Conservation (phyloP, 768 basidiomycete genomes). For the Macrolepiota dolichaula region DNA sequence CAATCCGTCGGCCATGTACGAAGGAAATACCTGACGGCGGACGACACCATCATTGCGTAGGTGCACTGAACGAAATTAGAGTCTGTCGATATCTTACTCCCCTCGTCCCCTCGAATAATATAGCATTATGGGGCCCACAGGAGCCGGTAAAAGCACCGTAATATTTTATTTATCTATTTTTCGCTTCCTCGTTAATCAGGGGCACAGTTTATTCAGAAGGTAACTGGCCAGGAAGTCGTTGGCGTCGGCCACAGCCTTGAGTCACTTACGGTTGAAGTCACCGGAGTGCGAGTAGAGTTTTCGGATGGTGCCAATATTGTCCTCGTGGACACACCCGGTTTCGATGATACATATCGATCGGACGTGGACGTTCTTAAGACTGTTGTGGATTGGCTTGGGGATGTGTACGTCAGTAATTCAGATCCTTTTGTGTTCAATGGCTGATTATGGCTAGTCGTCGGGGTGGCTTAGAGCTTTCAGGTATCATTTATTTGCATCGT, state of each 20-base stretch:
- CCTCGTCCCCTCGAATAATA: too few relatives aligned
- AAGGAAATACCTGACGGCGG: background rate
- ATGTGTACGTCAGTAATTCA: background rate
- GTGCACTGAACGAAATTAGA: background rate
- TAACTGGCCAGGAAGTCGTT: background rate
- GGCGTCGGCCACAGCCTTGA: constrained; percentile 1
- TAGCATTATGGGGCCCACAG: constrained; percentile 11
- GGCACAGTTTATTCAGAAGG: background rate
- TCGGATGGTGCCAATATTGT: background rate
- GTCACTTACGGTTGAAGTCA: background rate
- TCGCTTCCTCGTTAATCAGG: background rate
- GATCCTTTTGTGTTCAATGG: background rate
- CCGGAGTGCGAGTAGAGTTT: background rate
- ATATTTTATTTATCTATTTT: background rate
- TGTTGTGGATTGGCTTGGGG: constrained; percentile 10
- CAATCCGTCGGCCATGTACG: background rate
- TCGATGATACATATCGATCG: constrained; percentile 11
- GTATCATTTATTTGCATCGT: constrained; percentile 13
- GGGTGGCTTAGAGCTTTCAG: constrained; percentile 6
- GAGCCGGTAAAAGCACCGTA: constrained; percentile 12
- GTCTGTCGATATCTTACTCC: background rate
- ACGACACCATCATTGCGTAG: constrained; percentile 10
- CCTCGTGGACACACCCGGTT: constrained; percentile 15
- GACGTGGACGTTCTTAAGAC: constrained; percentile 14
- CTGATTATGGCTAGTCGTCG: constrained; percentile 14